Conservation (phyloP, 305 asterid species). For the Plantago rigida region DNA sequence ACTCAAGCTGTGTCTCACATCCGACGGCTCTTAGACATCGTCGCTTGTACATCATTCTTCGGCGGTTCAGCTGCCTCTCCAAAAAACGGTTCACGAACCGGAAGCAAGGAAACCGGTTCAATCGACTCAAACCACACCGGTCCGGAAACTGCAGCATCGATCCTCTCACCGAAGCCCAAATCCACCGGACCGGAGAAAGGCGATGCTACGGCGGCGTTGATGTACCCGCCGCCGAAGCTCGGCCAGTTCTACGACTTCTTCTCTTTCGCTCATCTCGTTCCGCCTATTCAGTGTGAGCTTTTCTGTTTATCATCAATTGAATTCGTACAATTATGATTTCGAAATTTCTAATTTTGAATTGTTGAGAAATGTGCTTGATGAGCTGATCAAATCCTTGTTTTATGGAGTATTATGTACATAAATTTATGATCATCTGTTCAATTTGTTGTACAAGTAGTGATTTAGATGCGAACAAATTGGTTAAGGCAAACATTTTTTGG, state of each 20-base stretch:
- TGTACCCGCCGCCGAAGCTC: constrained; percentile 77
- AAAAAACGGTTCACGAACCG: constrained; percentile 36
- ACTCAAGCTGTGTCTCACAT: constrained; percentile 54
- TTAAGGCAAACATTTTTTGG: not conserved
- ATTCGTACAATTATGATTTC: not conserved
- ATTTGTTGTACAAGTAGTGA: too few species aligned
- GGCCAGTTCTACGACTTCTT: constrained; percentile 79
- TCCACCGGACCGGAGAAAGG: constrained; percentile 37
- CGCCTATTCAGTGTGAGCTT: constrained; percentile 74
- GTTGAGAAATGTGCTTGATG: not conserved
- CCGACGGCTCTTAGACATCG: constrained; percentile 61
- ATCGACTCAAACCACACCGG: constrained; percentile 33
- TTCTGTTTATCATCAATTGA: not conserved
- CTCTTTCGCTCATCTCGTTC: constrained; percentile 70
- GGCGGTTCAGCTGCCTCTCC: constrained; percentile 52
- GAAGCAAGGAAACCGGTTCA: constrained; percentile 31
- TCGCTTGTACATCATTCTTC: constrained; percentile 60
- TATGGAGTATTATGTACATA: too few species aligned
- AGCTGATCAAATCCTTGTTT: too few species aligned
- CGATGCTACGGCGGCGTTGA: constrained; percentile 41
- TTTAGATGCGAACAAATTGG: too few species aligned
- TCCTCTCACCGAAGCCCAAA: constrained; percentile 28
- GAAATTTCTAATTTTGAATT: not conserved
- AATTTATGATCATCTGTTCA: not conserved
- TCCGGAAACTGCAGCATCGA: constrained; percentile 31